Evolutionary conservation across 495 filamentous ascomycete genomes (phyloP).

Genomic region (Polyplosphaeria fusca): DNA sequence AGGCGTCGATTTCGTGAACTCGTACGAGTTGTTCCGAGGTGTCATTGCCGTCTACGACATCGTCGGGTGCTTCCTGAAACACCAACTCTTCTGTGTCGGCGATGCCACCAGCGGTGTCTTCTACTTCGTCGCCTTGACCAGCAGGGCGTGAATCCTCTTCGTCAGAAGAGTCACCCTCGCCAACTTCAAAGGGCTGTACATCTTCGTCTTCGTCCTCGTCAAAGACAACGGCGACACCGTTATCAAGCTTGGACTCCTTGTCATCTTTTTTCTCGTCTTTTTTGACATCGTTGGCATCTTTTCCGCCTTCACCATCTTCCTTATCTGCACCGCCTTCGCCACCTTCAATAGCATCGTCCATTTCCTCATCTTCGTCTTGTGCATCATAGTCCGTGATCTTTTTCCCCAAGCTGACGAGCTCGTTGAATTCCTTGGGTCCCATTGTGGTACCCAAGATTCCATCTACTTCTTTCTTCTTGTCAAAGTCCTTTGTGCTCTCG

Average conservation of each 20-base stretch:
- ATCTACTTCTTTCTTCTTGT: conserved; percentile 97
- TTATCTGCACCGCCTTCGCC: conserved; percentile 55
- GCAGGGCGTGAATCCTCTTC: conserved; percentile 62
- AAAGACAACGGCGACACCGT: conserved; percentile 97
- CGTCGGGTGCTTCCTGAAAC: conserved; percentile 59
- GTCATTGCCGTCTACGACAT: conserved; percentile 43
- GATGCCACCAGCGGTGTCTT: conserved; percentile 49
- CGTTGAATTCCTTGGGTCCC: conserved; percentile 90
- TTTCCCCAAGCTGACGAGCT: conserved; percentile 93
- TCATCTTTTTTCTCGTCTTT: background rate
- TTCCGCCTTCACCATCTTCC: conserved; percentile 75
- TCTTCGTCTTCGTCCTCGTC: conserved; percentile 92
- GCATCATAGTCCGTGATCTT: conserved; percentile 99
- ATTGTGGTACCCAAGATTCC: conserved; percentile 81
- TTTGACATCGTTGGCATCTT: conserved; percentile 38
- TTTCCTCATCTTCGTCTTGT: conserved; percentile 91
- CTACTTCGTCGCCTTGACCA: conserved; percentile 53
- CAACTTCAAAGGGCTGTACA: conserved; percentile 69
- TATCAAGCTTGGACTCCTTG: too few relatives aligned
- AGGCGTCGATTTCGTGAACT: conserved; percentile 90
- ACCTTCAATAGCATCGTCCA: conserved; percentile 60
- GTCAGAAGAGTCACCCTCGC: conserved; percentile 72
- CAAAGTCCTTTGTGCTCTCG: conserved; percentile 92
- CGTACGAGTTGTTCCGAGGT: conserved; percentile 64
- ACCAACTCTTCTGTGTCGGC: conserved; percentile 62